Evolutionary conservation across 768 basidiomycete genomes (phyloP), one percentile per base, ranked within the genome.

Genomic region (Paxillus rubicundulus): DNA sequence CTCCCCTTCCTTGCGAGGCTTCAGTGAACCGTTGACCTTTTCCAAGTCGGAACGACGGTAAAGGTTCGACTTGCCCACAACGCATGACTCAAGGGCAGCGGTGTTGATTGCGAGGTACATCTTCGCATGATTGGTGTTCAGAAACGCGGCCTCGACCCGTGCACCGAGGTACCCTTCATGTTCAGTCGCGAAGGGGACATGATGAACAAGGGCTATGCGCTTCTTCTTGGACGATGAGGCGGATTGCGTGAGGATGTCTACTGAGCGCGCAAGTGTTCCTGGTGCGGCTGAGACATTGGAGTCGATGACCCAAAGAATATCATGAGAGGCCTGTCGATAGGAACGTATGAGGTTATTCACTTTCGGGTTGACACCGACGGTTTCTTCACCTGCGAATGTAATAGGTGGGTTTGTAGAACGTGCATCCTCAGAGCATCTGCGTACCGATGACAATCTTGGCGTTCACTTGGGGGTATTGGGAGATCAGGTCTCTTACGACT

Each of bases 101-200:
- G 87, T 81, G 72, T 96, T 95, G 66, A 98, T 92, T 9, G 93
- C 94, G 47, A 98, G 79, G 63, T 98, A 98, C 89, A 98, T 94
- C 72, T 95, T 98, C 21, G 96, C 92, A 63, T 98, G 97, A 55
- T 92, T 98, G 5, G 94, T 96, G 68, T 98, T 98, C 52, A 99
- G 73, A 69, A 96, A 99, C 0, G 91, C 92, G 55, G 92, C 89
- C 72, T 99, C 97, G 24, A 98, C 76, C 55, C 82, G 77, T 27
- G 93, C 85, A 2, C 97, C 97, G 51, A 93, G 74, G 16, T 76
- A 71, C 46, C 75, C 75, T 61, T 87, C 85, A 54, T 83, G 83
- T 51, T 87, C 77, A 48, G 80, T 79, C 2, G 92, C 96, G 64
- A 92, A 90, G 0, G 97, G 97, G 16, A 98, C 89, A 66, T 99